phyloP scores from a whole-genome alignment of 305 asterid genomes.

The Fraxinus nigra region DNA sequence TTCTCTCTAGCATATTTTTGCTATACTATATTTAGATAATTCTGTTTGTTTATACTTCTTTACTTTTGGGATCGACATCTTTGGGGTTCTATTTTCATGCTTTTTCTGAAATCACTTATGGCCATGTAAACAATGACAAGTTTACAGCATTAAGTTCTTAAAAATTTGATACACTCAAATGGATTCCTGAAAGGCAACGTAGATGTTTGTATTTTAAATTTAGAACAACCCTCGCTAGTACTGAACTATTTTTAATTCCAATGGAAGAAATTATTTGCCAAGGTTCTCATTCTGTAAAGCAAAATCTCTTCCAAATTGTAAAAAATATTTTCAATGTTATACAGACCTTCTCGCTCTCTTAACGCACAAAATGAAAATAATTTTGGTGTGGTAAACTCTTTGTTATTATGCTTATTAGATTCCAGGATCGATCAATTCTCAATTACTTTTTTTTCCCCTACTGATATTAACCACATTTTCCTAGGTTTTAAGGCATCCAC shows the following conservation, averaged over 20 bases:
- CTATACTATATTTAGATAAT: not conserved
- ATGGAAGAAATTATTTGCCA: not conserved
- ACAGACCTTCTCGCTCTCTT: not conserved
- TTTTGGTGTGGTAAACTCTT: not conserved
- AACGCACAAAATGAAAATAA: not conserved
- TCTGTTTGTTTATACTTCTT: not conserved
- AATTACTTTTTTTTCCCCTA: not conserved
- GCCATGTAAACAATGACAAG: not conserved
- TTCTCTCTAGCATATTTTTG: constrained; percentile 5
- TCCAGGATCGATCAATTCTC: constrained; percentile 7
- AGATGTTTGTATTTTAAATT: not conserved
- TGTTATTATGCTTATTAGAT: constrained; percentile 6
- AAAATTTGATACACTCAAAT: not conserved
- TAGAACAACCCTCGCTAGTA: not conserved
- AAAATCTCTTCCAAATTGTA: not conserved
- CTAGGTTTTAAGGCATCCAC: constrained; percentile 84
- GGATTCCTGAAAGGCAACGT: not conserved
- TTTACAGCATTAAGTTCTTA: not conserved
- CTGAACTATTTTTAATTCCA: not conserved
- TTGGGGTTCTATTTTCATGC: not conserved
- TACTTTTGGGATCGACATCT: not conserved
- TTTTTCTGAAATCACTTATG: not conserved
- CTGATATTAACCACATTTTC: constrained; percentile 17
- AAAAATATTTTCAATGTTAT: not conserved
- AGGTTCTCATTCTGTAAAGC: not conserved